Base-by-base conservation (phyloP, 2,329 filamentous ascomycete genomes). In the Apiospora koreana region DNA sequence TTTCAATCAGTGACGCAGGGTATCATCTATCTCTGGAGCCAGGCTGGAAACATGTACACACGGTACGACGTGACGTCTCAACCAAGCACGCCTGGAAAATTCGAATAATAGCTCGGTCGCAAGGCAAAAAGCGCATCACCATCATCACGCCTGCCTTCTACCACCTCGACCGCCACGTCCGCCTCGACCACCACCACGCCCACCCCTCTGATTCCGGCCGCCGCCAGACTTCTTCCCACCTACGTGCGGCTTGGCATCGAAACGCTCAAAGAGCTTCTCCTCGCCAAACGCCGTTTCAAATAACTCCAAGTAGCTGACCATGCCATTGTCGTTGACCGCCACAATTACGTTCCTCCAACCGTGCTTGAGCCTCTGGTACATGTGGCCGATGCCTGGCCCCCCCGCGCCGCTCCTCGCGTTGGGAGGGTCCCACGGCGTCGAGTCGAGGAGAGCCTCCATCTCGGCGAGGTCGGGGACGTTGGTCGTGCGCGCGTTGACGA, bases 241-340 rank as follows among this genome's bases (percentile, higher is more conserved):
- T 1, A 73, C 71, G 72, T 78, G 65, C 46, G 77, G 73, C 45
- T 79, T 74, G 65, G 77, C 71, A 68, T 85, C 83, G 74, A 87
- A 86, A 68, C 88, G 82, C 77, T 91, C 89, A 76, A 90, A 94
- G 46, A 97, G 77, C 79, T 83, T 89, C 80, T 97, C 94, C 72
- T 89, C 87, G 0, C 86, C 91, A 81, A 98, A 98, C 0, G 91
- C 91, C 14, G 90, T 91, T 83, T 98, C 94, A 1, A 88, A 90
- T 71, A 98, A 86, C 31, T 93, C 86, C 76, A 98, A 85, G 79
- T 95, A 98, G 79, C 95, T 98, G 64, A 95, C 92, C 28, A 98
- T 87, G 0, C 96, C 96, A 73, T 94, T 89, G 79, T 98, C 96
- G 43, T 98, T 94, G 2, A 98, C 88, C 0, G 95, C 96, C 31